phyloP scores from a whole-genome alignment of 345 rosid species.

The Brassica carinata region DNA sequence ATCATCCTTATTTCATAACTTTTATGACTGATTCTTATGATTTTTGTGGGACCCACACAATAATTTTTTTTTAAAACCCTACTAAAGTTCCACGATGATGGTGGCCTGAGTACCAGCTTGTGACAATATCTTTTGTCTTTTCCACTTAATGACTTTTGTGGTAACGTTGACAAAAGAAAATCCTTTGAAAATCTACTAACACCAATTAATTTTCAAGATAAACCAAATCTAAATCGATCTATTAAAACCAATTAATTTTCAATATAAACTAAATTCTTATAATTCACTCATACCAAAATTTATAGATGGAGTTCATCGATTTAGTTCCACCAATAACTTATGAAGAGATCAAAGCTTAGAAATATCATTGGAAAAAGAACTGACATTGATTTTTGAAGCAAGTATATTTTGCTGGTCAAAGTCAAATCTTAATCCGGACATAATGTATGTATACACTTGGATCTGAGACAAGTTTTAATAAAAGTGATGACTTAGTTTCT shows the following conservation, averaged over 20 bases:
- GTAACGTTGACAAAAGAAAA: constrained; percentile 38
- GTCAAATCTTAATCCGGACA: constrained; percentile 12
- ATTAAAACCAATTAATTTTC: constrained; percentile 36
- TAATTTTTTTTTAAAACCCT: no score
- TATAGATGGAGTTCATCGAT: not conserved
- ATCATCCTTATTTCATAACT: no score
- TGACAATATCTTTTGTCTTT: no score
- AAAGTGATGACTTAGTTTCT: constrained; percentile 2
- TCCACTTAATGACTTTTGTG: constrained; percentile 26
- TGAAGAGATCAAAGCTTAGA: no score
- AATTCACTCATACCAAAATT: constrained; percentile 2
- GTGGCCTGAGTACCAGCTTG: no score
- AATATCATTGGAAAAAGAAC: not conserved
- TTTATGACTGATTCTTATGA: no score
- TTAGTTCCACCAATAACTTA: not conserved
- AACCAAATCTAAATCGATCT: constrained; percentile 28
- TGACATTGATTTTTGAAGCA: constrained; percentile 22
- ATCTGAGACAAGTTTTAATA: constrained; percentile 5
- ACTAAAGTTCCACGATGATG: no score
- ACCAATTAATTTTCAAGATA: constrained; percentile 23
- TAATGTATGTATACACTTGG: constrained; percentile 20
- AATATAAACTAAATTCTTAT: constrained; percentile 11
- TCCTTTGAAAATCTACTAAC: constrained; percentile 53
- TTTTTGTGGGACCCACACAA: no score
- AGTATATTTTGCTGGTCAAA: constrained; percentile 38